Conservation (phyloP, 2,329 filamentous ascomycete species). For the Ustulina deusta region DNA sequence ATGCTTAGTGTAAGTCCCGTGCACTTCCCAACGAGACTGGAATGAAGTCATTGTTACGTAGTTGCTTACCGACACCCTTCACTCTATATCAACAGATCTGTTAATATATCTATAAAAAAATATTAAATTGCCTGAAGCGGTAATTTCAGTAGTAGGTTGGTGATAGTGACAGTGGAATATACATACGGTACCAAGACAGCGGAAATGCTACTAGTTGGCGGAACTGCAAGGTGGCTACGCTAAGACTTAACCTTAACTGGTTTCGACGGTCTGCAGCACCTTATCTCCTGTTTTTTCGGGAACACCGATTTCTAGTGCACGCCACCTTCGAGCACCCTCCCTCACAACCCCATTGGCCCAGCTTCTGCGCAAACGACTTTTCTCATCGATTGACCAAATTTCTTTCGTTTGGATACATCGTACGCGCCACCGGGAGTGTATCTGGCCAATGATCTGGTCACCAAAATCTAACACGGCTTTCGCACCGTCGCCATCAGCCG, state of each 20-base stretch:
- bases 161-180: not conserved
- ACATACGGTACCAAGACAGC: not conserved
- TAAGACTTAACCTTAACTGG: not conserved
- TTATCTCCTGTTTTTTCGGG: slow-evolving; percentile 20
- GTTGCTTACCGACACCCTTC: not conserved
- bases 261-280: not conserved
- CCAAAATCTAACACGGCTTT: not conserved
- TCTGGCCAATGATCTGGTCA: slow-evolving; percentile 4
- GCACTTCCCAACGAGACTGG: not conserved
- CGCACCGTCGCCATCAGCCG: not conserved
- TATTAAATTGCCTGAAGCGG: not conserved
- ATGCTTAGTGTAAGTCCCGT: too few relatives aligned
- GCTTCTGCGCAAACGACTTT: not conserved
- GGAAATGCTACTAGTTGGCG: not conserved
- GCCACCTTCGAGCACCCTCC: not conserved
- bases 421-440: not conserved
- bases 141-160: not conserved
- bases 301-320: slow-evolving; percentile 20
- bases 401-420: not conserved
- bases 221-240: not conserved
- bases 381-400: not conserved
- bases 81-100: not conserved
- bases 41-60: not conserved
- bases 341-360: not conserved
- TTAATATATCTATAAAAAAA: not conserved